Conservation (phyloP, 768 basidiomycete species). For the Suillus spraguei region DNA sequence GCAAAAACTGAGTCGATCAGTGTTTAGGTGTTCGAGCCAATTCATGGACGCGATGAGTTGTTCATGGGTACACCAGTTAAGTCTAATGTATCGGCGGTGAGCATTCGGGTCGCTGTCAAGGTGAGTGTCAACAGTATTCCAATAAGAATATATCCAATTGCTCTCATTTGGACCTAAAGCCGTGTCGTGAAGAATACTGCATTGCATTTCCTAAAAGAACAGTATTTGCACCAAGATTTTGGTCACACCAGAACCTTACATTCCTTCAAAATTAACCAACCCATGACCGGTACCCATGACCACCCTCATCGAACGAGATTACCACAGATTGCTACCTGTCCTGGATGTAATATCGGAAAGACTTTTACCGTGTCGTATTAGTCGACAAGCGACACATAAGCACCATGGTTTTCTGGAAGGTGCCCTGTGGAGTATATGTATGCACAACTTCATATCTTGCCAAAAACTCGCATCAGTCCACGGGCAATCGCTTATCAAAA, state of each 20-base stretch:
- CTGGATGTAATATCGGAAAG: background rate
- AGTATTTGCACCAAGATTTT: background rate
- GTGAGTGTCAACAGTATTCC: background rate
- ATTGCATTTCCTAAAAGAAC: background rate
- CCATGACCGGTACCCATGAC: background rate
- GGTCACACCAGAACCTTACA: background rate
- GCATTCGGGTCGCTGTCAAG: background rate
- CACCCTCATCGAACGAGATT: background rate
- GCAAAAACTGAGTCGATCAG: background rate
- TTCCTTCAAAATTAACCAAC: background rate
- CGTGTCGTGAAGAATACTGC: background rate
- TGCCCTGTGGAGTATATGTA: background rate
- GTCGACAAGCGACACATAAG: background rate
- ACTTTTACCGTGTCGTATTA: background rate
- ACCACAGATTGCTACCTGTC: background rate
- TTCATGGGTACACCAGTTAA: background rate
- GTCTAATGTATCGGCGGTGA: background rate
- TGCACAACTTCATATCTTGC: background rate
- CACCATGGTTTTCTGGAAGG: background rate
- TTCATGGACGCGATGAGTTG: background rate
- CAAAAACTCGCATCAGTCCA: background rate
- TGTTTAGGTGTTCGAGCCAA: background rate
- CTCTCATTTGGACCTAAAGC: background rate
- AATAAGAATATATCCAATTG: background rate
- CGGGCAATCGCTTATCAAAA: background rate